Evolutionary conservation across 1,284 basidiomycete genomes (phyloP), one percentile per base, ranked within the genome.

Genomic region (Grifola frondosa): DNA sequence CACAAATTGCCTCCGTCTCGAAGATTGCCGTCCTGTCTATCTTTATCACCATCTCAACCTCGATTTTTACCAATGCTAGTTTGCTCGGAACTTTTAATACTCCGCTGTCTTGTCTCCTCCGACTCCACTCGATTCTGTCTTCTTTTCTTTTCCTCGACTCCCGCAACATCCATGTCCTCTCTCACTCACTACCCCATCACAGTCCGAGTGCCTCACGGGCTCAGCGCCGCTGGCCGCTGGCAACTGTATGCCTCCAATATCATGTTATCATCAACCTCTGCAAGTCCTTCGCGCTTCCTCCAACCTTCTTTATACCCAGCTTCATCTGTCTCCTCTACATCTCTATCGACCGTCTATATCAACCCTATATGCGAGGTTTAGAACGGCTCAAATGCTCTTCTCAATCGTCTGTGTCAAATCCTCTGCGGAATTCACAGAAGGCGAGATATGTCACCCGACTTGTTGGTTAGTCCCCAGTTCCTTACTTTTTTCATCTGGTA

Each of bases 211-310:
- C 79, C n/a, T 74, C 82, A 48, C 75, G 80, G 52, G 67, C 75
- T 28, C 67, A 80, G 60, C 69, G 78, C 54, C 79, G 82, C 54
- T 87, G 84, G 83, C 84, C n/a, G n/a, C n/a, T n/a, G n/a, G n/a
- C n/a, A n/a, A 88, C 65, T 84, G 48, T 87, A 86, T 61, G 57
- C 63, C 66, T 52, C 63, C 63, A 47, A 38, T 31, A 16, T 51
- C 61, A 28, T 56, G 63, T 40, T 44, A 60, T 35, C 64, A 61
- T 37, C 66, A 54, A 39, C 56, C 33, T 12, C 57, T 32, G 55
- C 66, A 35, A 51, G 65, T 37, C 65, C 69, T 30, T 65, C 70
- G 53, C 69, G 67, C 56, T 73, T 78, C 29, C 69, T 73, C n/a
- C n/a, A 37, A 64, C 31, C 75, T 73, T 68, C 67, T 78, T 50